Evolutionary conservation across 75 land plant genomes (phyloP), one percentile per base, ranked within the genome.

Genomic region (Azolla pinnata): DNA sequence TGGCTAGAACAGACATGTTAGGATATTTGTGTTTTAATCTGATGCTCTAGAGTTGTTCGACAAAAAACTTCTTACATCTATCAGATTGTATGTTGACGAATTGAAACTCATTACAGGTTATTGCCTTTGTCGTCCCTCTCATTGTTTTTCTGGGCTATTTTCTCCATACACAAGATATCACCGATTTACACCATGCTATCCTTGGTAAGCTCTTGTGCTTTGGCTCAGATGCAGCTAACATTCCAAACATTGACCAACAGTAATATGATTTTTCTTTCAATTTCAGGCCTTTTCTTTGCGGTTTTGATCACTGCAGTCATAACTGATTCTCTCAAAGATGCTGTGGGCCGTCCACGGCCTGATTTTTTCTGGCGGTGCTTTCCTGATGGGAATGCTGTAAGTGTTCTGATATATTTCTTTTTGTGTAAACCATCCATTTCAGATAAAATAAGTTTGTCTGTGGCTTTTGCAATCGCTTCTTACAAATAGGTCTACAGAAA

Each of bases 281-380:
- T 9, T 57, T 2, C 65, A 86, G 90, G 90, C 29, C 64, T 86
- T 38, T 29, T 86, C n/a, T 83, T 64, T 68, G 70, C 90, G 7
- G 80, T 77, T 18, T 72, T 83, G 5, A 78, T 83, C 31, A 86
- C 90, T 25, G 90, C 70, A 14, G 87, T 83, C 20, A 57, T 86
- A 10, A 86, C 90, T 16, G 85, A 86, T 83, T 67, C 78, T 44
- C 65, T 82, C 29, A 86, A 86, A 68, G 80, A 79, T 74, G 90
- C 72, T 19, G 80, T 83, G 59, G 90, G 90, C 17, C 83, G 90
- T 51, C 87, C 90, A 27, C 80, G 90, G 1, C 90, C 90, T 19
- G 78, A 86, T 58, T 86, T 86, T 58, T 86, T 75, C 54, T 83
- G 86, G 79, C 80, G 86, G 20, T 86, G 90, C 59, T 86, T 86